Percentiles rank a stretch among this genome's conserved stretches.
These are phyloP conservation scores for Canavalia gladiata DNA, from an alignment of 306 rosid genomes.

Conservation along the genomic window DNA sequence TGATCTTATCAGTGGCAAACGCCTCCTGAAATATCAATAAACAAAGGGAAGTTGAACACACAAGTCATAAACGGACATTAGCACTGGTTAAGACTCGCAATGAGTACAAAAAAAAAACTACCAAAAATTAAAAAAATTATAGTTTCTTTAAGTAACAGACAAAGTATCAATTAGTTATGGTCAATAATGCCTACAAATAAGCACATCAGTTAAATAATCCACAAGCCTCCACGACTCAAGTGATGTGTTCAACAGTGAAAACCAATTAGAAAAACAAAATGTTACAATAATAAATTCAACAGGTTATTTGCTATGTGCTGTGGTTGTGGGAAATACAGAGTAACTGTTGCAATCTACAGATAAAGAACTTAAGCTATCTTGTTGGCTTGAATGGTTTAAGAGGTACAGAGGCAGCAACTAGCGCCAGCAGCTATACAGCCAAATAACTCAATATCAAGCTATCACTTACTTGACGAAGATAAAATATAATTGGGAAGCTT, in stretches of 20 bases:
- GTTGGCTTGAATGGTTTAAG: not conserved
- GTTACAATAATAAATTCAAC: not conserved
- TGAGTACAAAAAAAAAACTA: not conserved
- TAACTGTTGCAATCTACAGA: not conserved
- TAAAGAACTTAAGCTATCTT: constrained; percentile 23
- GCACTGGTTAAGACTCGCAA: constrained; percentile 29
- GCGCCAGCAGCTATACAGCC: constrained; percentile 14
- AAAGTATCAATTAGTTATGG: constrained; percentile 21
- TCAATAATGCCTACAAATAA: constrained; percentile 1
- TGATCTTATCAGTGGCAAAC: constrained; percentile 85
- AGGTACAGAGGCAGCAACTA: not conserved
- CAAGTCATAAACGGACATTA: constrained; percentile 20
- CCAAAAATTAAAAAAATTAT: not conserved
- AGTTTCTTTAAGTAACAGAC: constrained; percentile 18
- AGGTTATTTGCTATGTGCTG: constrained; percentile 10
- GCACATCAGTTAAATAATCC: not conserved
- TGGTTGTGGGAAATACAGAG: not conserved
- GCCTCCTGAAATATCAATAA: constrained; percentile 79
- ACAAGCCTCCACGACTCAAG: constrained; percentile 35
- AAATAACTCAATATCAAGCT: constrained; percentile 31
- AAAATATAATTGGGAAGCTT: constrained; percentile 80
- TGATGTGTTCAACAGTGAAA: constrained; percentile 19
- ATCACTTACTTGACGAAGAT: constrained; percentile 85
- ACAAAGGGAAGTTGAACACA: constrained; percentile 18
- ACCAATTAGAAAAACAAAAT: constrained; percentile 32